Percentiles rank a stretch among this genome's conserved stretches.
phyloP scores from a whole-genome alignment of 192 early-diverging fungal species.

The Coemansia sp. region DNA sequence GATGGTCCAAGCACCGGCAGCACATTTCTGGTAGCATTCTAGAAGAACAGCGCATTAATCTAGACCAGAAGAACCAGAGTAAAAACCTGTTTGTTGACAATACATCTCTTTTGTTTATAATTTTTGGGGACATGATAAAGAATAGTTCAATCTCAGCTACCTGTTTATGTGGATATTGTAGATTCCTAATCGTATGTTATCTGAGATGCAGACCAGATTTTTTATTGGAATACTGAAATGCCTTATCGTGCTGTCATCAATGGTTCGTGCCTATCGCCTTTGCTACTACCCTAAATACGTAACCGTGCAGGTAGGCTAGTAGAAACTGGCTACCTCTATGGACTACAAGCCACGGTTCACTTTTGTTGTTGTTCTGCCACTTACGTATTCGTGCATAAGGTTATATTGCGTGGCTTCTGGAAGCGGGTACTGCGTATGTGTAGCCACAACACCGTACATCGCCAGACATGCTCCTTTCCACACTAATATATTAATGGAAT shows the following conservation, averaged over 20 bases:
- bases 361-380: neutral
- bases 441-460: neutral
- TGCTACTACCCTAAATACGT: neutral
- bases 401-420: neutral
- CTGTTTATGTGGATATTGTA: too few species aligned
- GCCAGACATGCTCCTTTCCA: neutral
- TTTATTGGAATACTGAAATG: neutral
- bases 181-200: too few species aligned
- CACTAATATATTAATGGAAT: neutral
- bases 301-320: neutral
- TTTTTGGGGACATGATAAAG: too few species aligned
- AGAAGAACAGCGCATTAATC: neutral
- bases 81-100: too few species aligned
- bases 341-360: neutral
- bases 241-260: neutral
- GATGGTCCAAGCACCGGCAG: slow-evolving; percentile 50
- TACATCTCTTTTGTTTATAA: too few species aligned
- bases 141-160: too few species aligned
- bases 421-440: neutral
- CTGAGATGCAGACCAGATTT: too few species aligned
- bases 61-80: too few species aligned
- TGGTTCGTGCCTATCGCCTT: neutral
- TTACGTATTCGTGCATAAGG: neutral
- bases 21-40: slow-evolving; percentile 50
- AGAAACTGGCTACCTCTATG: neutral